Base-by-base conservation (phyloP, 495 filamentous ascomycete species). In the Podospora sp. region DNA sequence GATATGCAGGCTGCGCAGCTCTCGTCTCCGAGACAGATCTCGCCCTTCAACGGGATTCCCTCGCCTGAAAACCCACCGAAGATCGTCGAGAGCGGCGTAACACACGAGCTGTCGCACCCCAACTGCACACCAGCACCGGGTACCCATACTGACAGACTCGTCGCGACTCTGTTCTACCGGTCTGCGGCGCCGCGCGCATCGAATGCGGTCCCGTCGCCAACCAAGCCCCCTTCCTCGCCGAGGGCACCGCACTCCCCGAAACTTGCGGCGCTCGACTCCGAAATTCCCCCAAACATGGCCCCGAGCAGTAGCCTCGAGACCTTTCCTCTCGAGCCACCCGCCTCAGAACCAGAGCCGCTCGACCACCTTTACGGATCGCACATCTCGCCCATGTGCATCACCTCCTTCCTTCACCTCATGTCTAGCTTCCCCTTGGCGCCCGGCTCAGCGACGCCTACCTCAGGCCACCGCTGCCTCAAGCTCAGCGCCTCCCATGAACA, bases 361-460 rank as follows among this genome's bases (percentile, higher is more conserved):
- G 90, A 92, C 73, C 89, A 91, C 68, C 82, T 93, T 51, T 93
- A 92, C 75, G 91, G 90, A 11, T 86, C 86, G 2, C 89, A 89
- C 69, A 85, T 94, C 66, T 92, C 90, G 33, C 91, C 91, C 70
- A 80, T 92, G 71, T 92, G 90, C 78, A 83, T 96, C 73, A 91
- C 91, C 26, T 90, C 92, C 66, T 94, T 94, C 79, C 87, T 93
- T 49, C 87, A 91, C 68, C 88, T 88, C 60, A 84, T 93, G 75
- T 87, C 91, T 46, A 81, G 83, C n/a, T 87, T 94, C 51, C 89
- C 88, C 16, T 74, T 77, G 72, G 86, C 77, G 0, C 79, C 73
- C 18, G 82, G 78, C 79, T 86, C 80, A 71, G 83, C 79, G 76
- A 86, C 85, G 68, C 81, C 85, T 67, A 86, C 84, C 56, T 88